These are phyloP conservation scores for Shiraia sp. DNA, from an alignment of 2,329 filamentous ascomycete genomes.

Conservation along the genomic window DNA sequence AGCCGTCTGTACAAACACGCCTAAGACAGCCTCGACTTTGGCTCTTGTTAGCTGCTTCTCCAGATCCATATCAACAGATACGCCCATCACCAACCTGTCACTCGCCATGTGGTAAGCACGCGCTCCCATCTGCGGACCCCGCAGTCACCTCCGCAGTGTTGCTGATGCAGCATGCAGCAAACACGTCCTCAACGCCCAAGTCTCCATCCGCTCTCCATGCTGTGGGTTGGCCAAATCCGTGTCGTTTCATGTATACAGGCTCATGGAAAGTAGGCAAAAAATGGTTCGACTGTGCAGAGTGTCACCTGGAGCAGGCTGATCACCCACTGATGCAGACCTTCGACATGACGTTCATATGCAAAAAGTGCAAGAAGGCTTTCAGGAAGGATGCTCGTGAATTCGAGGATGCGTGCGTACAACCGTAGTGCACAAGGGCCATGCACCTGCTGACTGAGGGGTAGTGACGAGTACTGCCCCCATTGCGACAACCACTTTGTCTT, in stretches of 20 bases:
- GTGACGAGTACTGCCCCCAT: conserved; percentile 98
- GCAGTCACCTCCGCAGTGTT: conserved; percentile 19
- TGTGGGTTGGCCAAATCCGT: conserved; percentile 61
- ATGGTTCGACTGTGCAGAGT: conserved; percentile 99
- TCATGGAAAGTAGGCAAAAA: conserved; percentile 67
- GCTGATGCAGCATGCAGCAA: conserved; percentile 64
- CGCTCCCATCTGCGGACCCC: conserved; percentile 16
- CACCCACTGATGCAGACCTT: conserved; percentile 76
- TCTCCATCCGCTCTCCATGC: conserved; percentile 92
- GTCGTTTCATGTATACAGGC: conserved; percentile 1
- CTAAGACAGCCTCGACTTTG: conserved; percentile 1
- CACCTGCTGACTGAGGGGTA: conserved; percentile 29
- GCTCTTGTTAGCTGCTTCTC: too few species aligned
- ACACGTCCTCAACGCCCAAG: conserved; percentile 97
- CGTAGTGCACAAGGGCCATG: not conserved
- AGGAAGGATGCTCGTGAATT: conserved; percentile 91
- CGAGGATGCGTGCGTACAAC: conserved; percentile 65
- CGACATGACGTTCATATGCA: conserved; percentile 96
- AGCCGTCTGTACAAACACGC: not conserved
- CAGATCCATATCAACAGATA: not conserved
- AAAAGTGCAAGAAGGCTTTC: conserved; percentile 98
- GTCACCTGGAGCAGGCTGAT: conserved; percentile 78
- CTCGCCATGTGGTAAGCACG: conserved; percentile 31
- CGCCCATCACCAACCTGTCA: not conserved
- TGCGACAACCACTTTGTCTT: conserved; percentile 99